Evolutionary conservation across 2,329 filamentous ascomycete species (phyloP).

Genomic region (Fusarium liriodendri): DNA sequence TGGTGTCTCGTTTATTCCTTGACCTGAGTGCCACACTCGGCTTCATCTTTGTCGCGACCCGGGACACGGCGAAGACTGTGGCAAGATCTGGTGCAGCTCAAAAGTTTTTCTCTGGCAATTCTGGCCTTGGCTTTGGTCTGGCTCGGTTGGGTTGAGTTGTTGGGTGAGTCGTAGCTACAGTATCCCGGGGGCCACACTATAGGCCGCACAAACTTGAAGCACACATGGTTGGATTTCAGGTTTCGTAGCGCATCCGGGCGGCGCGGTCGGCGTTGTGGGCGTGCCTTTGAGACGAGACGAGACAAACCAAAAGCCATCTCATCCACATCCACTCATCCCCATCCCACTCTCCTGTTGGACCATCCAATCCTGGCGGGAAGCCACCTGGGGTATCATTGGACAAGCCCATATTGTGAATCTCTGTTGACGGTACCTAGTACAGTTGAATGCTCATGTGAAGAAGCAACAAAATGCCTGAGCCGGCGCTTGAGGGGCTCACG

Average conservation of each 20-base stretch:
- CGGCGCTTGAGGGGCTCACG: not conserved
- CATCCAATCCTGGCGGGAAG: not conserved
- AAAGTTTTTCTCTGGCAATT: constrained; percentile 5
- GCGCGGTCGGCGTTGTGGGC: constrained; percentile 5
- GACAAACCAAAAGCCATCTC: constrained; percentile 22
- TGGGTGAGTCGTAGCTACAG: constrained; percentile 12
- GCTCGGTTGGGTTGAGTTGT: not conserved
- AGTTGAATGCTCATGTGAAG: not conserved
- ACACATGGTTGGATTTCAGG: constrained; percentile 13
- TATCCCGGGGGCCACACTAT: not conserved
- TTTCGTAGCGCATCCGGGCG: constrained; percentile 11
- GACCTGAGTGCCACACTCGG: constrained; percentile 1
- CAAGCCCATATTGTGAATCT: not conserved
- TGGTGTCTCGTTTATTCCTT: constrained; percentile 4
- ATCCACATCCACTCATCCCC: constrained; percentile 22
- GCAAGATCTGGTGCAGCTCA: constrained; percentile 10
- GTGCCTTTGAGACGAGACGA: constrained; percentile 27
- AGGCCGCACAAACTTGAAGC: not conserved
- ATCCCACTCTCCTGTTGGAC: constrained; percentile 6
- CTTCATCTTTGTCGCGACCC: constrained; percentile 1
- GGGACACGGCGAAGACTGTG: constrained; percentile 5
- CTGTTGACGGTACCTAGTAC: not conserved
- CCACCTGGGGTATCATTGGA: constrained; percentile 22
- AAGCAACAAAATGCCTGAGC: constrained; percentile 13
- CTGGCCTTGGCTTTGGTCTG: not conserved